Evolutionary conservation across 495 filamentous ascomycete genomes (phyloP).

Genomic region (Terfezia boudieri): DNA sequence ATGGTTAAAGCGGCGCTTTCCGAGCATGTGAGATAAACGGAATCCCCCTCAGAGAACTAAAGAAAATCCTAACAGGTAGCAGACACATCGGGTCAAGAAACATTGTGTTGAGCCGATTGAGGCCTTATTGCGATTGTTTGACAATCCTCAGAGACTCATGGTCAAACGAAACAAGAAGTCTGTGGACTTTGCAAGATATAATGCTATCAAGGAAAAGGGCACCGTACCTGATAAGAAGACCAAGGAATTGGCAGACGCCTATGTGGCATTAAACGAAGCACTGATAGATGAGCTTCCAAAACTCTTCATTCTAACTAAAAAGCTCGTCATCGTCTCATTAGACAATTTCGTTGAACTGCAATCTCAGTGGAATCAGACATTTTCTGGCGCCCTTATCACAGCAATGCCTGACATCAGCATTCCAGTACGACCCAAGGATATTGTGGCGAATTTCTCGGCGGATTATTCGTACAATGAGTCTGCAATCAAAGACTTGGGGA

Average conservation of each 20-base stretch:
- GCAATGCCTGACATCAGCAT: conserved; percentile 43
- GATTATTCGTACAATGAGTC: conserved; percentile 45
- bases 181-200: conserved; percentile 62
- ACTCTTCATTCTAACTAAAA: conserved; percentile 55
- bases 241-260: conserved; percentile 60
- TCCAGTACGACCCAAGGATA: conserved; percentile 39
- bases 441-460: conserved; percentile 45
- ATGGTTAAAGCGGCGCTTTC: conserved; percentile 54
- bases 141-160: conserved; percentile 65
- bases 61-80: conserved; percentile 2
- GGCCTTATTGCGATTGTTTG: conserved; percentile 54
- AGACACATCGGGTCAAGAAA: conserved; percentile 55
- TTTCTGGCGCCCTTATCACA: conserved; percentile 56
- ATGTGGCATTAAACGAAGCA: conserved; percentile 70
- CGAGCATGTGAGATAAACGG: conserved; percentile 50
- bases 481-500: conserved; percentile 26
- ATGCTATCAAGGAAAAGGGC: conserved; percentile 48
- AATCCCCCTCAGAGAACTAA: neutral
- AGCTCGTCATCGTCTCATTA: conserved; percentile 56
- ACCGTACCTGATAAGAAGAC: conserved; percentile 69
- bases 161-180: conserved; percentile 78
- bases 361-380: conserved; percentile 49
- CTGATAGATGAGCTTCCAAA: conserved; percentile 81
- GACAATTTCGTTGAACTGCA: conserved; percentile 66
- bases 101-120: conserved; percentile 75